Percentiles rank a stretch among this genome's conserved stretches.
phyloP scores from a whole-genome alignment of 73 alveolate species.

The Uronychia binucleata region DNA sequence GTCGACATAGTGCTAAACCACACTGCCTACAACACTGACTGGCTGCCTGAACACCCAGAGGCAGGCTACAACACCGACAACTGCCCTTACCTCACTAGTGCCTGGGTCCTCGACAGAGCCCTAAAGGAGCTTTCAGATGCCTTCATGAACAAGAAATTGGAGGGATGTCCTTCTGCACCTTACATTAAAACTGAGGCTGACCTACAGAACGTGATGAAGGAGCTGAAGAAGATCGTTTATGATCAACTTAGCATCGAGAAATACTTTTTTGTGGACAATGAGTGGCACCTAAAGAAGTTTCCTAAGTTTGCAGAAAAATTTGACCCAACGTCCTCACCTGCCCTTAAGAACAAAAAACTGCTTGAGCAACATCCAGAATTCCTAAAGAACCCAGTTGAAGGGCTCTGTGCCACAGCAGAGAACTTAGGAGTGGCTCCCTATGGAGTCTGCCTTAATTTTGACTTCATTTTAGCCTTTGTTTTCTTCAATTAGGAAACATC shows the following conservation, averaged over 20 bases:
- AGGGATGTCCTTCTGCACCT: slow-evolving; percentile 71
- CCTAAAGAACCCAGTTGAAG: not conserved
- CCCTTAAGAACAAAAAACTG: not conserved
- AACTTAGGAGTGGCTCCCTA: slow-evolving; percentile 66
- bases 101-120: slow-evolving; percentile 85
- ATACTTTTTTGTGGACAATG: slow-evolving; percentile 47
- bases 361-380: not conserved
- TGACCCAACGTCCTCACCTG: not conserved
- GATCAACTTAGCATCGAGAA: slow-evolving; percentile 44
- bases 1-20: slow-evolving; percentile 95
- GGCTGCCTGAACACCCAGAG: slow-evolving; percentile 84
- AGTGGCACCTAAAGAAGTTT: not conserved
- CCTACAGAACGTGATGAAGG: slow-evolving; percentile 73
- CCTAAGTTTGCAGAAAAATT: not conserved
- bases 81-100: slow-evolving; percentile 86
- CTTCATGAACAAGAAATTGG: slow-evolving; percentile 65
- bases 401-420: not conserved
- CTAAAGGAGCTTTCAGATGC: slow-evolving; percentile 76
- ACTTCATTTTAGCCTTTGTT: slow-evolving; percentile 62
- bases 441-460: slow-evolving; percentile 69
- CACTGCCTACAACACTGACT: slow-evolving; percentile 87
- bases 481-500: slow-evolving; percentile 10
- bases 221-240: slow-evolving; percentile 53
- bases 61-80: slow-evolving; percentile 92
- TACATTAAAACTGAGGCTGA: slow-evolving; percentile 84